Evolutionary conservation across 1,284 basidiomycete genomes (phyloP).

Genomic region (Schizopora paradoxa): DNA sequence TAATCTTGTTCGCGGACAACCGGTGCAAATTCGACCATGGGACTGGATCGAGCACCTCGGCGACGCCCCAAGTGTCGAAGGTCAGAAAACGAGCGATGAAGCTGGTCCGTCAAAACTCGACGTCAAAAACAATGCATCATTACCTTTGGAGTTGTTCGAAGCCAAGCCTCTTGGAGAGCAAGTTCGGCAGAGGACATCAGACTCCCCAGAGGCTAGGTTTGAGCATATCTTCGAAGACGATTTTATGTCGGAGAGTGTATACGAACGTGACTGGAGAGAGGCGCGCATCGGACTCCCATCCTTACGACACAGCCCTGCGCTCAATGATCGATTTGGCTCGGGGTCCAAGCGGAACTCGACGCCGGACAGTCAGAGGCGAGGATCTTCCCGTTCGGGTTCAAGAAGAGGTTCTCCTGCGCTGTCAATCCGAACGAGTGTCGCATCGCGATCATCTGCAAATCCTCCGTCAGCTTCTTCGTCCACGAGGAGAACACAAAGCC

Average conservation of each 20-base stretch:
- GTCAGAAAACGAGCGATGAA: slow-evolving; percentile 36
- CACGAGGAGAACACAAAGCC: slow-evolving; percentile 13
- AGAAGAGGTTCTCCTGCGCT: slow-evolving; percentile 13
- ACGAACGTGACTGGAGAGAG: slow-evolving; percentile 72
- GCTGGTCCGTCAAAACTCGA: slow-evolving; percentile 32
- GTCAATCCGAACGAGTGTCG: slow-evolving; percentile 8
- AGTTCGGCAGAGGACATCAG: slow-evolving; percentile 19
- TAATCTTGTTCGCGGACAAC: slow-evolving; percentile 39
- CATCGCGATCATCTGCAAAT: slow-evolving; percentile 5
- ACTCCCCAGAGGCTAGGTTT: slow-evolving; percentile 33
- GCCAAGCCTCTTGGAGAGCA: slow-evolving; percentile 57
- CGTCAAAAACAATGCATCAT: slow-evolving; percentile 61
- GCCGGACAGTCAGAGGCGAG: background rate
- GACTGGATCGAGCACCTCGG: slow-evolving; percentile 80
- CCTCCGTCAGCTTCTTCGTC: slow-evolving; percentile 14
- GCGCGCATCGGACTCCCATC: slow-evolving; percentile 6
- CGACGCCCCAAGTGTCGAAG: slow-evolving; percentile 41
- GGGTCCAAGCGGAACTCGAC: background rate
- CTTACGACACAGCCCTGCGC: background rate
- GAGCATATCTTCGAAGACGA: slow-evolving; percentile 61
- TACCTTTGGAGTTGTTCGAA: slow-evolving; percentile 69
- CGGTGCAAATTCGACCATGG: slow-evolving; percentile 72
- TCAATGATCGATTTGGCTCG: background rate
- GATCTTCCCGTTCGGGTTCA: slow-evolving; percentile 8
- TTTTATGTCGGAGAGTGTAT: slow-evolving; percentile 54